Percentiles rank a stretch among this genome's conserved stretches.
Conservation (phyloP, 371 early-diverging fungal genomes). For the Zopfochytrium polystomum region DNA sequence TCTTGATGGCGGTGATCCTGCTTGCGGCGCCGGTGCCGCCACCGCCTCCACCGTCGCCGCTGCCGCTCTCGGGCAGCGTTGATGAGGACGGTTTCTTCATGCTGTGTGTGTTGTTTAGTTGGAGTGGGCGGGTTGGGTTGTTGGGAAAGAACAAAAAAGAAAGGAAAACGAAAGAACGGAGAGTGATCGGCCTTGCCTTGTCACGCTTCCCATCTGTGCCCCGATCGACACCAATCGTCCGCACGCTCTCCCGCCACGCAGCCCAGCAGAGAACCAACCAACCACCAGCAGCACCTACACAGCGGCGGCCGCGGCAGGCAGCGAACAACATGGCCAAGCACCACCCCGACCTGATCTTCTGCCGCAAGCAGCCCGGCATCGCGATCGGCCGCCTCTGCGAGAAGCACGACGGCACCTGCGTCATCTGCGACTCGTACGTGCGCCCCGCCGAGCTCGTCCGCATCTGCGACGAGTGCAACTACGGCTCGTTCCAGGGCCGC, state of each 20-base stretch:
- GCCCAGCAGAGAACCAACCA: too few relatives aligned
- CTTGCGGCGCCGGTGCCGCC: slow-evolving; percentile 10
- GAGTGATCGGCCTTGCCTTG: background rate
- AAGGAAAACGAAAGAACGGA: too few relatives aligned
- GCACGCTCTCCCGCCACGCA: too few relatives aligned
- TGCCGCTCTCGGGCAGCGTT: too few relatives aligned
- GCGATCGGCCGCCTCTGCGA: slow-evolving; percentile 95
- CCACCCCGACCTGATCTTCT: slow-evolving; percentile 84
- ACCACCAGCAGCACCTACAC: too few relatives aligned
- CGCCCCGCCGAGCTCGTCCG: slow-evolving; percentile 81
- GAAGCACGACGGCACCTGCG: slow-evolving; percentile 91
- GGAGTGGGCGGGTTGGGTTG: too few relatives aligned
- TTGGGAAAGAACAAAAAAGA: too few relatives aligned
- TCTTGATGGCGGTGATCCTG: slow-evolving; percentile 18
- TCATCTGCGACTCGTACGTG: slow-evolving; percentile 94
- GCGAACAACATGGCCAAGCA: slow-evolving; percentile 49
- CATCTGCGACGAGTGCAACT: slow-evolving; percentile 97
- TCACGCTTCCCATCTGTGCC: slow-evolving; percentile 27
- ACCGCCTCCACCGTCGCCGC: too few relatives aligned
- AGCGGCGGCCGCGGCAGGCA: too few relatives aligned
- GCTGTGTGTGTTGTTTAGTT: too few relatives aligned
- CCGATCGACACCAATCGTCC: too few relatives aligned
- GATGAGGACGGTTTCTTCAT: too few relatives aligned
- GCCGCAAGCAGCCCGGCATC: slow-evolving; percentile 93
- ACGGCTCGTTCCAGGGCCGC: slow-evolving; percentile 82